Percentiles rank a stretch among this genome's conserved stretches.
phyloP scores from a whole-genome alignment of 176 grass and related monocot species.

The Cenchrus americanus region DNA sequence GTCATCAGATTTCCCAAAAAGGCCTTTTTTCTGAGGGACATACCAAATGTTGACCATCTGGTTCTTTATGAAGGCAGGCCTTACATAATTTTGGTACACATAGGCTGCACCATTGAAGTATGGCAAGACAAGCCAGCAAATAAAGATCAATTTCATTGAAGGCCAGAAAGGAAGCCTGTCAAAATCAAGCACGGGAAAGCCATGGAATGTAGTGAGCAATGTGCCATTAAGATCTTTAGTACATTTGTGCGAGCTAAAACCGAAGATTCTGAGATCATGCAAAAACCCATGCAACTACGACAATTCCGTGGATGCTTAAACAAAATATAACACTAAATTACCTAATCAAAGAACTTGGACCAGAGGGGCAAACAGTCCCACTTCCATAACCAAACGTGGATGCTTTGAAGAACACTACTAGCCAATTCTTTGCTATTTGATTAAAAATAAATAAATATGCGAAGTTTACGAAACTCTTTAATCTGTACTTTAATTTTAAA shows the following conservation, averaged over 20 bases:
- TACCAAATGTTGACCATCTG: conserved; percentile 73
- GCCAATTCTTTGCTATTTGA: not conserved
- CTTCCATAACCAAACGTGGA: conserved; percentile 1
- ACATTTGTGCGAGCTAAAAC: conserved; percentile 21
- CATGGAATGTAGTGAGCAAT: conserved; percentile 10
- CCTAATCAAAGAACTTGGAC: not conserved
- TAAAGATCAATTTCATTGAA: conserved; percentile 65
- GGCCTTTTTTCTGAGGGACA: conserved; percentile 50
- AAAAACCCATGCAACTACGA: not conserved
- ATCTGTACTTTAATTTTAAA: not conserved
- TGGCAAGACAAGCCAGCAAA: conserved; percentile 82
- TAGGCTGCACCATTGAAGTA: conserved; percentile 78
- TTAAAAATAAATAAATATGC: not conserved
- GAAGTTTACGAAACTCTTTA: not conserved
- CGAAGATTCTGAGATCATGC: not conserved
- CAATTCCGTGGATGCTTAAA: not conserved
- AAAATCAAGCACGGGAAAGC: conserved; percentile 32
- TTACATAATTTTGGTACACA: conserved; percentile 72
- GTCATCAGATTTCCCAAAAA: conserved; percentile 61
- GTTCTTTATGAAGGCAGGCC: conserved; percentile 59
- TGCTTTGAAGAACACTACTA: not conserved
- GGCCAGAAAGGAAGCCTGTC: conserved; percentile 77
- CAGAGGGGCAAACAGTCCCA: not conserved
- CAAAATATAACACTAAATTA: not conserved
- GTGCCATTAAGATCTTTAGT: not conserved